Conservation (phyloP, 2,329 filamentous ascomycete genomes). For the Pseudocercospora fijiensis region DNA sequence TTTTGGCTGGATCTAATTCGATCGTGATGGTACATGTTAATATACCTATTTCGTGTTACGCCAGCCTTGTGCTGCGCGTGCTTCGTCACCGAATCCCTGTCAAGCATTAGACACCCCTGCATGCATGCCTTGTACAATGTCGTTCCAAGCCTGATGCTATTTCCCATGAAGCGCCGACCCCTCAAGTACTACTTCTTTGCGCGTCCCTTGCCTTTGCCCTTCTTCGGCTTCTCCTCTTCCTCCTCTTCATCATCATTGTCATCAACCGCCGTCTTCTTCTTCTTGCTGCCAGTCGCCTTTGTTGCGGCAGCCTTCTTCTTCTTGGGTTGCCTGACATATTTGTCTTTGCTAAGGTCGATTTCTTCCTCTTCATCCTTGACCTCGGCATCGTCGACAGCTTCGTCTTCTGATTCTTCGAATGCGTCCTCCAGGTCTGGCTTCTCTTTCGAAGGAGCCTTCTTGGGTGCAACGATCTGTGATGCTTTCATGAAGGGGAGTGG, state of each 20-base stretch:
- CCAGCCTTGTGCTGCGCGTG: neutral
- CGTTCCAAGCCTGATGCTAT: neutral
- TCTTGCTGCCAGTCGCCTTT: constrained; percentile 52
- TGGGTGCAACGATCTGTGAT: constrained; percentile 69
- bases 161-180: neutral
- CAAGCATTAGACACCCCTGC: neutral
- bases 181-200: constrained; percentile 48
- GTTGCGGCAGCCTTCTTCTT: constrained; percentile 55
- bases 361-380: constrained; percentile 60
- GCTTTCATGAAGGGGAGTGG: constrained; percentile 97
- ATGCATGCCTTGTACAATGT: constrained; percentile 1
- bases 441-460: constrained; percentile 67
- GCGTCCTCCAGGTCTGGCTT: constrained; percentile 94
- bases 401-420: constrained; percentile 82
- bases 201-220: constrained; percentile 44
- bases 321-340: constrained; percentile 93
- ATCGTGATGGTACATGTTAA: neutral
- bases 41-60: neutral
- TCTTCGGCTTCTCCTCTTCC: constrained; percentile 40
- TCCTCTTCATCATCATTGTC: constrained; percentile 44
- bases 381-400: constrained; percentile 48
- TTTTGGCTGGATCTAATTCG: neutral
- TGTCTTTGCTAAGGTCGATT: constrained; percentile 87
- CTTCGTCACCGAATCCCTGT: neutral
- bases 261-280: constrained; percentile 72